Evolutionary conservation across 768 basidiomycete genomes (phyloP).

Genomic region (Guyanaporus albipodus): DNA sequence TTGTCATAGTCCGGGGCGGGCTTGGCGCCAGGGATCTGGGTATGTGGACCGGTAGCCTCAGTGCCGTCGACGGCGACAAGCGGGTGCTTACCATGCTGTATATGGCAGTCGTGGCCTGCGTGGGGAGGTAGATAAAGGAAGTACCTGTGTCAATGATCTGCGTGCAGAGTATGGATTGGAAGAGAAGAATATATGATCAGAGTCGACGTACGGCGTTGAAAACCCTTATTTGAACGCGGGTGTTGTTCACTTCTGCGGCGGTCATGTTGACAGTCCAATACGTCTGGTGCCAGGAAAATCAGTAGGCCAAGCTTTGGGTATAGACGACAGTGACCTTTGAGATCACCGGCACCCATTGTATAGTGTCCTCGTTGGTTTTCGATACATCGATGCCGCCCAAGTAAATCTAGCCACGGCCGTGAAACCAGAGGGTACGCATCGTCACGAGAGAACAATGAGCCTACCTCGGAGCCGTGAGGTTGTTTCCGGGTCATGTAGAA

Average conservation of each 20-base stretch:
- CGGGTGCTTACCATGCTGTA: conserved; percentile 40
- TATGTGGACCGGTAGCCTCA: neutral
- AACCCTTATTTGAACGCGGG: conserved; percentile 2
- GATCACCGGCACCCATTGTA: conserved; percentile 35
- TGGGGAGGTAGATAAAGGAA: conserved; percentile 58
- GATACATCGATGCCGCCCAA: conserved; percentile 33
- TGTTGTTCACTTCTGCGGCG: conserved; percentile 36
- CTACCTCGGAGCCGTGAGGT: conserved; percentile 46
- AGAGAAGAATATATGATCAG: conserved; percentile 1
- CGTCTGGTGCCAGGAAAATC: conserved; percentile 35
- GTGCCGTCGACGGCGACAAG: neutral
- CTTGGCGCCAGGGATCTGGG: conserved; percentile 48
- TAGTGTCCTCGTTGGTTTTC: conserved; percentile 26
- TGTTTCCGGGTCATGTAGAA: conserved; percentile 49
- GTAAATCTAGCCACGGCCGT: conserved; percentile 7
- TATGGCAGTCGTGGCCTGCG: conserved; percentile 38
- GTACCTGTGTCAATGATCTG: conserved; percentile 71
- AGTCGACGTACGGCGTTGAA: conserved; percentile 15
- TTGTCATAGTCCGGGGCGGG: conserved; percentile 40
- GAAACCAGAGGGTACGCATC: neutral
- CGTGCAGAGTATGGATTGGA: neutral
- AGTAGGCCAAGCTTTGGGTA: neutral
- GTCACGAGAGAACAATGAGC: conserved; percentile 5
- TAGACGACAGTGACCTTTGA: conserved; percentile 25
- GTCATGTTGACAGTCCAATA: conserved; percentile 59